A percentile compares a stretch with the other conserved stretches of the same genome.
Evolutionary conservation across 257 asterid genomes (phyloP).

Genomic region (Ballota nigra): DNA sequence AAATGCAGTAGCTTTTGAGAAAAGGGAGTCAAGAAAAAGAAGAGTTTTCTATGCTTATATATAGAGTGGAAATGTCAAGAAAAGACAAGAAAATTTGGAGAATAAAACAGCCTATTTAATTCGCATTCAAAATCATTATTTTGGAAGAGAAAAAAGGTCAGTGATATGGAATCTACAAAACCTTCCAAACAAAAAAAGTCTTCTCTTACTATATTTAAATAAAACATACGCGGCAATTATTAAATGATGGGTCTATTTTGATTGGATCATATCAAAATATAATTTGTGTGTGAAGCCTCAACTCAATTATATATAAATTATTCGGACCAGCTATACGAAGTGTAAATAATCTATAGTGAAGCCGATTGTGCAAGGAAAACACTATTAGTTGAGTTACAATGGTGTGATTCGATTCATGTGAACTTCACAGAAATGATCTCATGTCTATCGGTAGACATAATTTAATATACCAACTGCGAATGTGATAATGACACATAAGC

Average conservation of each 20-base stretch:
- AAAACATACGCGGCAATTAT: not conserved
- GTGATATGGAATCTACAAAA: constrained; percentile 43
- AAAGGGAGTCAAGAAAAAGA: constrained; percentile 28
- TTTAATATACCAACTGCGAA: no score
- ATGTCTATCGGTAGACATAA: no score
- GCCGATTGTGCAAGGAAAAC: no score
- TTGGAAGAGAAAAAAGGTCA: not conserved
- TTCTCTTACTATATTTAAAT: constrained; percentile 30
- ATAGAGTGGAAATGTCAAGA: constrained; percentile 28
- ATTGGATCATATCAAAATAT: not conserved
- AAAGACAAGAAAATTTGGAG: constrained; percentile 27
- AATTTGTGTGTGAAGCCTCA: no score
- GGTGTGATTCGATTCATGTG: no score
- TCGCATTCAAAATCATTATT: constrained; percentile 31
- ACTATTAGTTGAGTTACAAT: no score
- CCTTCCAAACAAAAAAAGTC: constrained; percentile 37
- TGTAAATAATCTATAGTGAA: no score
- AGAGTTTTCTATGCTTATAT: constrained; percentile 28
- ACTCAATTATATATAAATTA: no score
- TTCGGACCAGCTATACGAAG: no score
- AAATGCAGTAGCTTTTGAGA: constrained; percentile 21
- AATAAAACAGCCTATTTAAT: constrained; percentile 34
- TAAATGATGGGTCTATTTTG: not conserved
- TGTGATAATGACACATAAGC: no score
- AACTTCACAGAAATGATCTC: no score